Conservation (phyloP, 352 stramenopile species). For the Thraustochytrium sp. region DNA sequence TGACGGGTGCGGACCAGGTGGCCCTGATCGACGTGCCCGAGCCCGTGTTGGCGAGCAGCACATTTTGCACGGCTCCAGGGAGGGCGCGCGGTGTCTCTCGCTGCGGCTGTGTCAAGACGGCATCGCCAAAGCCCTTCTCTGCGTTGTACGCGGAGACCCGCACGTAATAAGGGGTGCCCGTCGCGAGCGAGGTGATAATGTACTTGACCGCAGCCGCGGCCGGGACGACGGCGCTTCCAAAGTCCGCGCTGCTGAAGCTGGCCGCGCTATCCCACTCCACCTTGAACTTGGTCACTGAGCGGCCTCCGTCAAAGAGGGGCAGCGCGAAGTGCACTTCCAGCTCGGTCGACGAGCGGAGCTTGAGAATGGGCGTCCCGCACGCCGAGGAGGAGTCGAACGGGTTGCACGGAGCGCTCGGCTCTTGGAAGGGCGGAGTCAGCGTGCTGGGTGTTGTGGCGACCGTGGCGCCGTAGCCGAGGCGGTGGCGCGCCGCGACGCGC, state of each 20-base stretch:
- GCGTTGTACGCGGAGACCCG: conserved; percentile 62
- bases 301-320: conserved; percentile 71
- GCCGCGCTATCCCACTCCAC: conserved; percentile 79
- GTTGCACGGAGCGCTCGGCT: not conserved
- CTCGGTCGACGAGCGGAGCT: not conserved
- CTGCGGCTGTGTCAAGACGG: not conserved
- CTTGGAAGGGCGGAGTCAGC: not conserved
- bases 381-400: not conserved
- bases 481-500: conserved; percentile 71
- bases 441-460: not conserved
- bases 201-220: conserved; percentile 50
- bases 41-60: not conserved
- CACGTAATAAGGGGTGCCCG: conserved; percentile 62
- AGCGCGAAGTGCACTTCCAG: conserved; percentile 63
- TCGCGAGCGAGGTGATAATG: conserved; percentile 59
- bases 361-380: not conserved
- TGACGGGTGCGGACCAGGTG: conserved; percentile 1
- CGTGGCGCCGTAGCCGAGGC: not conserved
- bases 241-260: conserved; percentile 58
- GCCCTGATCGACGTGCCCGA: not conserved
- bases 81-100: not conserved
- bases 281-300: conserved; percentile 73
- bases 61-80: not conserved
- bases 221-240: not conserved
- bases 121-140: conserved; percentile 8